phyloP scores from a whole-genome alignment of 441 rosid species.

The California macrophylla region DNA sequence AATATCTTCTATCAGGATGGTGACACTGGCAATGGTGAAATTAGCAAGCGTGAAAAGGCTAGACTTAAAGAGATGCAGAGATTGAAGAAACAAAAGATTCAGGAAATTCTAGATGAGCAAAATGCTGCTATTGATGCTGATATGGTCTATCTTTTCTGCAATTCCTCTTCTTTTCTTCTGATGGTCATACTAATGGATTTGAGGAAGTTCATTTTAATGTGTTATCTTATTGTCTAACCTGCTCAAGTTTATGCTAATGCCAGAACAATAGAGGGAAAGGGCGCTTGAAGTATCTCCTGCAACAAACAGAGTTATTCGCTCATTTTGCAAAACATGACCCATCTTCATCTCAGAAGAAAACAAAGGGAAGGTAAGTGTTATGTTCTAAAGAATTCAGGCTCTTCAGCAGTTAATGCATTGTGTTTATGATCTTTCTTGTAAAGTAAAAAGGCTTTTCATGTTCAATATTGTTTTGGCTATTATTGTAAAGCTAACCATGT shows the following conservation, averaged over 20 bases:
- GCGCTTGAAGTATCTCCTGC: slow-evolving; percentile 76
- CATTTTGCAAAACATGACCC: slow-evolving; percentile 88
- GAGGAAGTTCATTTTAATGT: background rate
- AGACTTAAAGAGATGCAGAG: slow-evolving; percentile 80
- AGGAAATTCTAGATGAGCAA: slow-evolving; percentile 77
- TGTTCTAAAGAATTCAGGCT: background rate
- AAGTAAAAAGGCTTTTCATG: background rate
- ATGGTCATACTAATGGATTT: background rate
- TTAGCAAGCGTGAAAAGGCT: slow-evolving; percentile 80
- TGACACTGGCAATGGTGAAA: slow-evolving; percentile 30
- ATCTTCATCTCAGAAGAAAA: slow-evolving; percentile 60
- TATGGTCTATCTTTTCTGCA: slow-evolving; percentile 40
- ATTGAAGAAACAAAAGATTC: slow-evolving; percentile 81
- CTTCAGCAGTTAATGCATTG: background rate
- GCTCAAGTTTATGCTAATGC: slow-evolving; percentile 12
- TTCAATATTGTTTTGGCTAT: background rate
- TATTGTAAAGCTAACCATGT: background rate
- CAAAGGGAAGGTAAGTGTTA: slow-evolving; percentile 66
- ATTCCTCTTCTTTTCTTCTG: background rate
- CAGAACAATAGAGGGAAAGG: slow-evolving; percentile 89
- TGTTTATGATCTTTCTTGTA: background rate
- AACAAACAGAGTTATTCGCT: slow-evolving; percentile 95
- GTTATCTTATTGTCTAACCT: background rate
- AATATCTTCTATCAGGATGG: slow-evolving; percentile 37
- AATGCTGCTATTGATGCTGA: slow-evolving; percentile 93